A percentile compares a stretch with the other conserved stretches of the same genome.
phyloP scores from a whole-genome alignment of 257 asterid species.

The Primulina huaijiensis region DNA sequence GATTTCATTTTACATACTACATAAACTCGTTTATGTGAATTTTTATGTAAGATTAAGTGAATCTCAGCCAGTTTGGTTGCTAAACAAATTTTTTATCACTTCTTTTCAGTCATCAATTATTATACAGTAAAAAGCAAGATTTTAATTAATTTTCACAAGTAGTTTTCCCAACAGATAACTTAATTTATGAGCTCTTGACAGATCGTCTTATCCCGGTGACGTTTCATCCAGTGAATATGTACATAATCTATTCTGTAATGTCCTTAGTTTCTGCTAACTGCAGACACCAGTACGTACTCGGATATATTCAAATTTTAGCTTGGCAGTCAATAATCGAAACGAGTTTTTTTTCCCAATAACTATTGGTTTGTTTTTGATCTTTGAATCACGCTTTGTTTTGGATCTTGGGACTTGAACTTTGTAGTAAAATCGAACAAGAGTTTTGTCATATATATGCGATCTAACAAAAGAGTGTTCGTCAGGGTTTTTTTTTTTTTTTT shows the following conservation, averaged over 20 bases:
- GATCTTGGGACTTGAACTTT: constrained; percentile 33
- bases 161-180: neutral
- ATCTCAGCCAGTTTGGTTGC: neutral
- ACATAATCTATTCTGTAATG: constrained; percentile 19
- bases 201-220: neutral
- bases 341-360: constrained; percentile 18
- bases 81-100: neutral
- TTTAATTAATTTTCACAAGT: neutral
- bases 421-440: constrained; percentile 3
- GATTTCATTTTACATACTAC: neutral
- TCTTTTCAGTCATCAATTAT: neutral
- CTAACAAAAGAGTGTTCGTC: too few species aligned
- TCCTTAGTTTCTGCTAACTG: constrained; percentile 26
- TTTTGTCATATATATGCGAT: too few species aligned
- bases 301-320: constrained; percentile 4
- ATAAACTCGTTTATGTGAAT: neutral
- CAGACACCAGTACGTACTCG: neutral
- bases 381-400: neutral
- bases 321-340: constrained; percentile 28
- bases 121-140: neutral
- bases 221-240: constrained; percentile 30
- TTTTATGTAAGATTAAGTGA: neutral
- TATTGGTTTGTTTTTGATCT: constrained; percentile 7
- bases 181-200: neutral
- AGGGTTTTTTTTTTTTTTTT: too few species aligned